Evolutionary conservation across 1,139 yeast genomes (phyloP), one percentile per base, ranked within the genome.

Genomic region (Taphrina betulina): DNA sequence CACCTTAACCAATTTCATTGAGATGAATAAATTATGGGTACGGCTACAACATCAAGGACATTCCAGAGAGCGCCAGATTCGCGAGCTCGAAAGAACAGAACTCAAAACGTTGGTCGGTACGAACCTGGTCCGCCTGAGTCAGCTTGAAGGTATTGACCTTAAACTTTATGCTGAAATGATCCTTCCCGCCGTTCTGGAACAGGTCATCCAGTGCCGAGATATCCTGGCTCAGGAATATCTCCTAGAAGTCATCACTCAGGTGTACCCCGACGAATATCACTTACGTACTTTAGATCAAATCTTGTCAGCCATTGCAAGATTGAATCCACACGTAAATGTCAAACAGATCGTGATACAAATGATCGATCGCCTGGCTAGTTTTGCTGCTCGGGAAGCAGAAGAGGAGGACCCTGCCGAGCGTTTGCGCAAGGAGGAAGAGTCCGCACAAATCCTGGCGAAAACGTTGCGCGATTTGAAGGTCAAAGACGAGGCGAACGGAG

Each of bases 11-110:
- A 94, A 92, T 68, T 94, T 92, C 69, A 83, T 90, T 60, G 98
- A 92, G 68, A 92, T 92, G 98, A 92, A 94, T 72, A 92, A 94
- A 69, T 75, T 92, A 50, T 92, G 98, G 98, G 97, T 94, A 1
- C 77, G 98, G 56, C 75, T 89, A 61, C 97, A 92, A 71, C 96
- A 90, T 67, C 96, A 89, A 69, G 98, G 98, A 0, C 96, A 89
- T 62, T 80, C 94, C 1, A 78, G 87, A 33, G 96, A 92, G 64
- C 78, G 90, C 43, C 82, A 78, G 50, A 78, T 83, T 67, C 77
- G 97, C 55, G 79, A 78, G 28, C 78, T 76, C 60, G 98, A 94
- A 70, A 77, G 98, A 16, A 83, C 83, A 64, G 96, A 94, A 69
- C 77, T 92, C 62, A 92, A 87, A 70, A 88, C 92, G 58, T 77